Evolutionary conservation across 441 rosid genomes (phyloP).

Genomic region (Kokia cookei): DNA sequence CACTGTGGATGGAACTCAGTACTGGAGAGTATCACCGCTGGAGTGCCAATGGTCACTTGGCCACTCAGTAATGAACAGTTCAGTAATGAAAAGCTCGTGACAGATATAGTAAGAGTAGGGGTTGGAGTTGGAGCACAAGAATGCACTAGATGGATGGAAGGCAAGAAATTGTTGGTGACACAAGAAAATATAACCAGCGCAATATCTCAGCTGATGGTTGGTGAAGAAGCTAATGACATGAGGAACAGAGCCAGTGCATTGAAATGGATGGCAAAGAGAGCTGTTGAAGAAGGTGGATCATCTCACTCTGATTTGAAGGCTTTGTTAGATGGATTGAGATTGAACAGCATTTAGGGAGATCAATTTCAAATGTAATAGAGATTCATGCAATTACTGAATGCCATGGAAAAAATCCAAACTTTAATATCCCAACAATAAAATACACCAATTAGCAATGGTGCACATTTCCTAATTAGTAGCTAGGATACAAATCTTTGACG

Average conservation of each 20-base stretch:
- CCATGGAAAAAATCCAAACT: neutral
- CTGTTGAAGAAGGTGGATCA: slow-evolving; percentile 3
- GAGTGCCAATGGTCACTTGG: slow-evolving; percentile 27
- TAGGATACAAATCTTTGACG: neutral
- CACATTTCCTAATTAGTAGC: neutral
- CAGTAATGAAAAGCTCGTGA: slow-evolving; percentile 23
- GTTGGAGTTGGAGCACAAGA: slow-evolving; percentile 19
- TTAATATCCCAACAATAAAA: no score
- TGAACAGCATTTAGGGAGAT: neutral
- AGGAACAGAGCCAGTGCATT: neutral
- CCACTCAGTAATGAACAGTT: slow-evolving; percentile 19
- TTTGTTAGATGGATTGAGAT: neutral
- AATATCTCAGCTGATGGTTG: neutral
- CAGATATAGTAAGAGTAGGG: slow-evolving; percentile 11
- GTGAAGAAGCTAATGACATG: neutral
- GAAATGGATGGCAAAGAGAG: neutral
- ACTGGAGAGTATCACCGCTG: slow-evolving; percentile 2
- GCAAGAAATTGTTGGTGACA: neutral
- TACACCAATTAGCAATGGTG: no score
- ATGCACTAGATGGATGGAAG: neutral
- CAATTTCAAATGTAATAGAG: neutral
- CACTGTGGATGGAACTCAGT: slow-evolving; percentile 33
- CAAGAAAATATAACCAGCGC: neutral
- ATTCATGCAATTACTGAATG: neutral
- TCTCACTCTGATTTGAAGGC: neutral